Evolutionary conservation across 2,329 filamentous ascomycete genomes (phyloP).

Genomic region (Sporothrix pallida): DNA sequence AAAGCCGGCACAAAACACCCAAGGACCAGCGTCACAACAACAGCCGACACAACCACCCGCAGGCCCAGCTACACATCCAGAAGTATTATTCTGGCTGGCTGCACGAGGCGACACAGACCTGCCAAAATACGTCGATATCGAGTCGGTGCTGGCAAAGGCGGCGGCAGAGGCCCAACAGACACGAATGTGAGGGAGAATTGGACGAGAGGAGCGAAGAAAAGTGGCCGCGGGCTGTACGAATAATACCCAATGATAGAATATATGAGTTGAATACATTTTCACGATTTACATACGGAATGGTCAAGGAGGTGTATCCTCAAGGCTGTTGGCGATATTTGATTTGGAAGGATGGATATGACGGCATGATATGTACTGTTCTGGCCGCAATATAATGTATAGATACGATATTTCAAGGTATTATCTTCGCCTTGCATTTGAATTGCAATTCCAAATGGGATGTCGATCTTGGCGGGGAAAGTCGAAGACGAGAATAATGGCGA

Average conservation of each 20-base stretch:
- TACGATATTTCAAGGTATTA: too few species aligned
- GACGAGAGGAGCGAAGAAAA: background rate
- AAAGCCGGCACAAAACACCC: constrained; percentile 39
- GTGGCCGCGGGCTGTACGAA: background rate
- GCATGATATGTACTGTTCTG: background rate
- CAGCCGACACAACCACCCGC: constrained; percentile 40
- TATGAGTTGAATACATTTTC: background rate
- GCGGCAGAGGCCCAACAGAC: background rate
- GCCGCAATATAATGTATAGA: too few species aligned
- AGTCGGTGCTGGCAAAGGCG: constrained; percentile 37
- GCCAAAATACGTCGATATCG: constrained; percentile 52
- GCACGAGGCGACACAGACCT: constrained; percentile 53
- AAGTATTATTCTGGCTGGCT: constrained; percentile 56
- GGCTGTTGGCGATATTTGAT: background rate
- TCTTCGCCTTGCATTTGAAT: background rate
- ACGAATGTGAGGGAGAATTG: background rate
- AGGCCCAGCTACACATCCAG: constrained; percentile 49
- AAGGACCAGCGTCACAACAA: constrained; percentile 43
- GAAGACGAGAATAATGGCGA: background rate
- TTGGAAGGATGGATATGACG: background rate
- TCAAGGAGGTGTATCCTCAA: background rate
- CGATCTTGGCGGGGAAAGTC: background rate
- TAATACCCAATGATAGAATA: constrained; percentile 13
- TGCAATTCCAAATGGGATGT: background rate
- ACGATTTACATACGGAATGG: background rate